Evolutionary conservation across 305 asterid genomes (phyloP).

Genomic region (Nicotiana rustica): DNA sequence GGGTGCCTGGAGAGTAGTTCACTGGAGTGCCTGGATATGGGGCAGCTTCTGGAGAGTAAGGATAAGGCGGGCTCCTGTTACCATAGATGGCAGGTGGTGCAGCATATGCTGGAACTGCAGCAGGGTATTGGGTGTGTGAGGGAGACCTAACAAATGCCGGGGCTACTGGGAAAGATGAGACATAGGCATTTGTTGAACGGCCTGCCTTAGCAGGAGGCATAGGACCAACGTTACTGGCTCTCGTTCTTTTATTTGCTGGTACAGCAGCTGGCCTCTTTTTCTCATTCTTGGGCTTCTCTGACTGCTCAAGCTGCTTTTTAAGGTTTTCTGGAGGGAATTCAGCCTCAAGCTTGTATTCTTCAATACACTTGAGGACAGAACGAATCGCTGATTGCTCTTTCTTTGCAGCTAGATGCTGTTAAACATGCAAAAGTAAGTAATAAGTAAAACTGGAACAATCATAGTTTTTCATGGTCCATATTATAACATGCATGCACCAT

Average conservation of each 20-base stretch:
- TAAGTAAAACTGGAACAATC: neutral
- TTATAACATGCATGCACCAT: neutral
- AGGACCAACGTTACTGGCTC: conserved; percentile 88
- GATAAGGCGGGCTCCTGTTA: conserved; percentile 75
- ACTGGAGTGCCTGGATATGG: conserved; percentile 80
- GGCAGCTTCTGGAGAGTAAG: conserved; percentile 85
- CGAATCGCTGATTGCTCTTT: conserved; percentile 97
- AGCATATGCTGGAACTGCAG: conserved; percentile 77
- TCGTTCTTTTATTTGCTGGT: conserved; percentile 93
- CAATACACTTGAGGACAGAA: conserved; percentile 91
- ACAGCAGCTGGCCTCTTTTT: conserved; percentile 80
- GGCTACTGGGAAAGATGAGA: conserved; percentile 91
- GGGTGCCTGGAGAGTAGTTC: conserved; percentile 72
- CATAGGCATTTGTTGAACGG: conserved; percentile 94
- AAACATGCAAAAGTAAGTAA: neutral
- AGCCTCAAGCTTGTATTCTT: conserved; percentile 87
- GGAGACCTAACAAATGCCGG: conserved; percentile 85
- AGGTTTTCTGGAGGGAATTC: conserved; percentile 88
- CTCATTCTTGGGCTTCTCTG: conserved; percentile 82
- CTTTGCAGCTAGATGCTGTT: conserved; percentile 92
- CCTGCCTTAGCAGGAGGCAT: conserved; percentile 99
- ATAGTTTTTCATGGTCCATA: neutral
- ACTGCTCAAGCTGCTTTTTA: conserved; percentile 86
- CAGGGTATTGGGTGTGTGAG: conserved; percentile 75
- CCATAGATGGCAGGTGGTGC: conserved; percentile 70